These are phyloP conservation scores for Aspergillus affinis DNA, from an alignment of 495 filamentous ascomycete genomes.

Conservation along the genomic window DNA sequence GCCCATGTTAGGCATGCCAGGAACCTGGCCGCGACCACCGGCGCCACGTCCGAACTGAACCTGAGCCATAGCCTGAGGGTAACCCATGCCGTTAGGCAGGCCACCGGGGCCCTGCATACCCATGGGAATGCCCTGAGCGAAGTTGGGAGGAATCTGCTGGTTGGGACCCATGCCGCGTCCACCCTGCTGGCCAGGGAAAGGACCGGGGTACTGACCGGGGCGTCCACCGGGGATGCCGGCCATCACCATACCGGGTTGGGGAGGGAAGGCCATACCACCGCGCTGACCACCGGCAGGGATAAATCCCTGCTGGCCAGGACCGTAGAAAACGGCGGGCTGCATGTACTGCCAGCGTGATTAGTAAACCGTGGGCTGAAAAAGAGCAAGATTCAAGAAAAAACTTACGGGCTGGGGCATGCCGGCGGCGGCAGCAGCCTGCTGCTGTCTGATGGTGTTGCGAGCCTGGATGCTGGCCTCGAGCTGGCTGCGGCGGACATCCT, in stretches of 20 bases:
- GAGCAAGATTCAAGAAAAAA: no score
- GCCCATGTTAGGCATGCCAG: conserved; percentile 64
- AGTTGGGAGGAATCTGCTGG: conserved; percentile 81
- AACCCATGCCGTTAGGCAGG: conserved; percentile 54
- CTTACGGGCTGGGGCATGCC: conserved; percentile 82
- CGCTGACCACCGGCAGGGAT: conserved; percentile 66
- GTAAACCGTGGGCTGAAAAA: no score
- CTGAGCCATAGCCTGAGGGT: conserved; percentile 60
- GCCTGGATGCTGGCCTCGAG: conserved; percentile 99
- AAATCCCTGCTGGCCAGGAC: conserved; percentile 81
- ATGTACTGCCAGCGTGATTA: conserved; percentile 49
- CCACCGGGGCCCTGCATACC: conserved; percentile 63
- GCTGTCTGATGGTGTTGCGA: conserved; percentile 96
- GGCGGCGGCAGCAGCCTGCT: conserved; percentile 91
- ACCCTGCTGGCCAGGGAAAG: conserved; percentile 76
- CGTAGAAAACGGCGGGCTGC: conserved; percentile 86
- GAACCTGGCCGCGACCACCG: conserved; percentile 73
- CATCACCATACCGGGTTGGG: conserved; percentile 76
- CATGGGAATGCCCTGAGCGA: conserved; percentile 76
- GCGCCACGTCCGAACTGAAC: conserved; percentile 66
- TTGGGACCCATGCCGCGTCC: conserved; percentile 74
- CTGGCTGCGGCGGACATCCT: conserved; percentile 98
- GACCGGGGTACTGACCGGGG: conserved; percentile 77
- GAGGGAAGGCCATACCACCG: conserved; percentile 80
- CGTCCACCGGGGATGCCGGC: conserved; percentile 78